Evolutionary conservation across 225 moss, liverwort and hornwort genomes (phyloP).

Genomic region (Physcomitrellopsis africana): DNA sequence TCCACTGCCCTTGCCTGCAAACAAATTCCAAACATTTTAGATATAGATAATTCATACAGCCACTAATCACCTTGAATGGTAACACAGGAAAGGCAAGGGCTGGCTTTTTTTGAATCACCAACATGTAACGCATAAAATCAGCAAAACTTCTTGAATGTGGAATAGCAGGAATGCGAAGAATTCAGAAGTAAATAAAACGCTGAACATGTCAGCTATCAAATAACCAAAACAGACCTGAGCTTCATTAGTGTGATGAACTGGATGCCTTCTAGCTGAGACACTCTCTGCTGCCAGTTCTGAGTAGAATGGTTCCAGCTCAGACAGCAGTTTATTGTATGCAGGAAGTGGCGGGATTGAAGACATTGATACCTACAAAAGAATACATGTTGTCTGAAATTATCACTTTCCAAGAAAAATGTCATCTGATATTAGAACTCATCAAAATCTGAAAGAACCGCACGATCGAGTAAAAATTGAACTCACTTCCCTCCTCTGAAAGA

Average conservation of each 20-base stretch:
- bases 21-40: conserved; percentile 17
- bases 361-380: conserved; percentile 63
- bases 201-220: not conserved
- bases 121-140: not conserved
- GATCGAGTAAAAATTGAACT: not conserved
- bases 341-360: conserved; percentile 84
- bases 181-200: not conserved
- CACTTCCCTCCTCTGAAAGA: not conserved
- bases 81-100: no score
- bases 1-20: conserved; percentile 80
- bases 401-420: not conserved
- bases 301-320: conserved; percentile 83
- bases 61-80: no score
- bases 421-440: not conserved
- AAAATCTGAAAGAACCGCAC: not conserved
- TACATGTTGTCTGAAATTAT: not conserved
- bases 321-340: conserved; percentile 68
- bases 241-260: conserved; percentile 78
- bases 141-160: not conserved
- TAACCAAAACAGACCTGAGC: conserved; percentile 56
- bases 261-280: conserved; percentile 74
- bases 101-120: not conserved
- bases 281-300: conserved; percentile 74
- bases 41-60: no score
- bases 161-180: conserved; percentile 6